Conservation (phyloP, 2,329 filamentous ascomycete species). For the Monosporascus sp. region DNA sequence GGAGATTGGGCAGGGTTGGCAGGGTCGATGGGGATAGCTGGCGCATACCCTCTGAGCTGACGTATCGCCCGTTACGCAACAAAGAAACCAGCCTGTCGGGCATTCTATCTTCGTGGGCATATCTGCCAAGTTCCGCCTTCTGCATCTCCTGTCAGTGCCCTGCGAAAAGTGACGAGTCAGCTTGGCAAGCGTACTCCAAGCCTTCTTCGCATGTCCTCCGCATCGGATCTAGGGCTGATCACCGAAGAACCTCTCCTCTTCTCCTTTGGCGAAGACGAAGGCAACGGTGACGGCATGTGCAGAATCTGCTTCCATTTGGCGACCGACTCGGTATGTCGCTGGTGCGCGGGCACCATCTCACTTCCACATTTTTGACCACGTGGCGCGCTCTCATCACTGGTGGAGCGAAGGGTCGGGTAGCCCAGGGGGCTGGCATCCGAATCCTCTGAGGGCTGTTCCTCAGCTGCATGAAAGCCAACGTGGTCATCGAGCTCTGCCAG, state of each 20-base stretch:
- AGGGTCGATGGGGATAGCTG: neutral
- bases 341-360: neutral
- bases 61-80: constrained; percentile 54
- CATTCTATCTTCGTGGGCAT: constrained; percentile 71
- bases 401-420: too few species aligned
- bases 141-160: constrained; percentile 17
- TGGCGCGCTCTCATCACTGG: too few species aligned
- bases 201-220: constrained; percentile 10
- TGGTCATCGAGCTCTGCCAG: constrained; percentile 51
- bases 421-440: constrained; percentile 29
- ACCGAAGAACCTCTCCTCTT: neutral
- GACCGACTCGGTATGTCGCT: constrained; percentile 1
- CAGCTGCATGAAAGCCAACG: constrained; percentile 52
- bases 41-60: constrained; percentile 45
- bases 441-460: constrained; percentile 26
- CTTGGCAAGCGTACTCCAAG: constrained; percentile 26
- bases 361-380: too few species aligned
- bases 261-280: neutral
- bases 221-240: neutral
- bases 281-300: constrained; percentile 19
- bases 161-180: neutral
- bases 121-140: constrained; percentile 63
- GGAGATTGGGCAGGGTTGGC: constrained; percentile 12
- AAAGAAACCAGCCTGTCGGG: constrained; percentile 61
- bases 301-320: constrained; percentile 25